These are phyloP conservation scores for Dioscorea dumetorum DNA, from an alignment of 106 monocot species.

Conservation along the genomic window DNA sequence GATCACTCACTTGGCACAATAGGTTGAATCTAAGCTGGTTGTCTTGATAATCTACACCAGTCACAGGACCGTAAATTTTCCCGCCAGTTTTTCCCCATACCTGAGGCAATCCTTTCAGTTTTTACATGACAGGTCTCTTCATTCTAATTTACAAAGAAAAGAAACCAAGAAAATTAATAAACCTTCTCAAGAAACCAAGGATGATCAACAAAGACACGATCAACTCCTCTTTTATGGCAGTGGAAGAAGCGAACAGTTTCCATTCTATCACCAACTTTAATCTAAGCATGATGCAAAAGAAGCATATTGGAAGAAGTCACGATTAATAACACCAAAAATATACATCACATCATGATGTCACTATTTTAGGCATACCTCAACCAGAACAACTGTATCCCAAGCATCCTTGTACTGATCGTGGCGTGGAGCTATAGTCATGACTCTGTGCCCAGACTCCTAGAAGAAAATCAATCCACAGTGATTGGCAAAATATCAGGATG, in stretches of 20 bases:
- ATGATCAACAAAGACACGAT: conserved; percentile 93
- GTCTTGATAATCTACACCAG: conserved; percentile 74
- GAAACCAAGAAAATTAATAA: neutral
- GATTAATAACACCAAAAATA: too few relatives aligned
- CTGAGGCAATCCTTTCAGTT: conserved; percentile 18
- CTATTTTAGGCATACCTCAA: conserved; percentile 42
- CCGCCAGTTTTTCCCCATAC: conserved; percentile 86
- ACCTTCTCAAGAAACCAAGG: conserved; percentile 89
- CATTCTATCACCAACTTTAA: conserved; percentile 46
- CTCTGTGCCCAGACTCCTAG: conserved; percentile 64
- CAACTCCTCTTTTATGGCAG: conserved; percentile 87
- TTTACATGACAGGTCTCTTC: neutral
- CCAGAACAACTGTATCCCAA: conserved; percentile 69
- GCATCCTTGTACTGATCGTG: conserved; percentile 95
- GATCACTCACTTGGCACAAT: conserved; percentile 48
- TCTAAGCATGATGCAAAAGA: conserved; percentile 19
- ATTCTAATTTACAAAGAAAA: neutral
- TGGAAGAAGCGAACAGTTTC: conserved; percentile 82
- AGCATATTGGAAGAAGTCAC: conserved; percentile 2
- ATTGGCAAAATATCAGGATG: neutral
- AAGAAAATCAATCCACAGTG: neutral
- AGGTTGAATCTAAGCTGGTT: conserved; percentile 78
- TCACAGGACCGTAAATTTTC: conserved; percentile 79
- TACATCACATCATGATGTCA: neutral
- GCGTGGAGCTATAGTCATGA: conserved; percentile 75